Conservation (phyloP, 1,284 basidiomycete species). For the Boletus mariae region DNA sequence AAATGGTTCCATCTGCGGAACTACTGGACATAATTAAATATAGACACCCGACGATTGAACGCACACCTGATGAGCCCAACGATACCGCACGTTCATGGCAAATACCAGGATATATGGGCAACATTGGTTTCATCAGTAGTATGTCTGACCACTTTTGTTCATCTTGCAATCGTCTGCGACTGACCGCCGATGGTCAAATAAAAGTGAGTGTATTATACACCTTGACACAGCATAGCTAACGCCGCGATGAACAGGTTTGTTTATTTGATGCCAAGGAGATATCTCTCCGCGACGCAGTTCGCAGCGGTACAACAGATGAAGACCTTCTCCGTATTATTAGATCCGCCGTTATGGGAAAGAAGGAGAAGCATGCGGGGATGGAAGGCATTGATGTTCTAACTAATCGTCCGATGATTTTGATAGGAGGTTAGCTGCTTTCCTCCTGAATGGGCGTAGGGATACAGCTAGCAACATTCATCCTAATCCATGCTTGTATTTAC, state of each 20-base stretch:
- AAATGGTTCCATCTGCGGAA: conserved; percentile 74
- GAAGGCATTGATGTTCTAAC: conserved; percentile 71
- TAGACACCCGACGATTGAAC: conserved; percentile 47
- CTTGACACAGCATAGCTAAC: conserved; percentile 8
- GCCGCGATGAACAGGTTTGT: conserved; percentile 57
- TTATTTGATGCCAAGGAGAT: conserved; percentile 84
- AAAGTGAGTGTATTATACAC: conserved; percentile 50
- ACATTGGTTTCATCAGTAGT: conserved; percentile 85
- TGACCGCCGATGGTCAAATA: conserved; percentile 87
- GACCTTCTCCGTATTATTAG: conserved; percentile 65
- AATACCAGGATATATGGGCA: conserved; percentile 70
- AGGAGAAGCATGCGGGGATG: conserved; percentile 84
- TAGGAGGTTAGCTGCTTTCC: conserved; percentile 74
- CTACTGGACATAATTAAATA: conserved; percentile 50
- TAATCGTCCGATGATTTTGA: conserved; percentile 87
- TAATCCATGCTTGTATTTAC: conserved; percentile 26
- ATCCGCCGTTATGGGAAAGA: conserved; percentile 67
- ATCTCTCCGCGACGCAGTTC: conserved; percentile 74
- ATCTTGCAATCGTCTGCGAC: conserved; percentile 78
- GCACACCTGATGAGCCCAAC: conserved; percentile 64
- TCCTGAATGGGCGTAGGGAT: conserved; percentile 19
- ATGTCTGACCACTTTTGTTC: conserved; percentile 93
- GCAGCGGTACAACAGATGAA: conserved; percentile 59
- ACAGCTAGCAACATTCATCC: conserved; percentile 20
- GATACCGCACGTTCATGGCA: conserved; percentile 81